Evolutionary conservation across 2,329 filamentous ascomycete genomes (phyloP).

Genomic region (Cercospora sesami): DNA sequence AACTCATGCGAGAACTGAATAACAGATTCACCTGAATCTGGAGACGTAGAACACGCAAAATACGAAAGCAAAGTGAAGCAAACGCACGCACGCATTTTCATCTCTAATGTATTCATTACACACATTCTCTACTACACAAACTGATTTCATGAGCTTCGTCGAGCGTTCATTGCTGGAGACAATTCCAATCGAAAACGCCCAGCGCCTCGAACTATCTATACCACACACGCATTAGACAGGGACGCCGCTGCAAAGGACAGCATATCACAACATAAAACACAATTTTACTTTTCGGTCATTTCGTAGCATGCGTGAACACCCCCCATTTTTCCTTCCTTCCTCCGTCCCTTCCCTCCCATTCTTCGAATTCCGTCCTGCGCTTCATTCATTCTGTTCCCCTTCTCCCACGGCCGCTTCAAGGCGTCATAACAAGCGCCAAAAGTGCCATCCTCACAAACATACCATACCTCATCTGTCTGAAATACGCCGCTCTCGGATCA

Average conservation of each 20-base stretch:
- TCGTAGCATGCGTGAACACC: not conserved
- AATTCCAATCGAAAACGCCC: not conserved
- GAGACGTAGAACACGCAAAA: not conserved
- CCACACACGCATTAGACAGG: not conserved
- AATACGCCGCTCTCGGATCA: conserved; percentile 94
- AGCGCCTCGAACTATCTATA: not conserved
- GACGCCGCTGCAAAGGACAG: not conserved
- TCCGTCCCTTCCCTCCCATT: not conserved
- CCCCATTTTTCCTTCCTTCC: not conserved
- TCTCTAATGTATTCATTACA: not conserved
- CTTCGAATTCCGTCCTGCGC: too few relatives aligned
- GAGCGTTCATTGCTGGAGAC: not conserved
- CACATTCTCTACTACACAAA: not conserved
- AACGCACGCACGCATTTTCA: not conserved
- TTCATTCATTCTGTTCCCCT: not conserved
- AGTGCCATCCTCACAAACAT: conserved; percentile 98
- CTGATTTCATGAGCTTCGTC: not conserved
- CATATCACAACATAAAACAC: not conserved
- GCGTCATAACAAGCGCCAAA: conserved; percentile 84
- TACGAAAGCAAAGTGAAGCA: not conserved
- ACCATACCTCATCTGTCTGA: conserved; percentile 99
- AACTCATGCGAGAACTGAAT: too few relatives aligned
- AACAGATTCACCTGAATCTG: too few relatives aligned
- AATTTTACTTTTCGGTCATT: not conserved
- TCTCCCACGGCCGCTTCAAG: conserved; percentile 30